Conservation (phyloP, 164 flowering plant species). For the Berberis thunbergii region DNA sequence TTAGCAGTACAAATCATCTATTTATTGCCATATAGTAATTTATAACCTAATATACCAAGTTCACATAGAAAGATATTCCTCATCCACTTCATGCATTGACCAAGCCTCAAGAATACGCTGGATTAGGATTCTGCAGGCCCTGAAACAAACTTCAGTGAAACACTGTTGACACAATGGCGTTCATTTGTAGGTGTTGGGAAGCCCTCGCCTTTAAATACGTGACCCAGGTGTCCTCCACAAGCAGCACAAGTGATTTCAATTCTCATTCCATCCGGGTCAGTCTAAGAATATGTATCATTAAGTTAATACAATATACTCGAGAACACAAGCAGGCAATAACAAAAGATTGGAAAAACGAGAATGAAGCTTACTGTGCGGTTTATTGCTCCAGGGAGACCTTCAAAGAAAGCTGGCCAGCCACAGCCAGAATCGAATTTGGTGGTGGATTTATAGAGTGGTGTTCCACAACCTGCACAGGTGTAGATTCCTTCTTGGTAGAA, state of each 20-base stretch:
- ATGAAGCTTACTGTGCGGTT: slow-evolving; percentile 44
- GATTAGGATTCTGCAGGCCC: background rate
- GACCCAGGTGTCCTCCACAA: slow-evolving; percentile 80
- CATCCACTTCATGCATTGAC: too few relatives aligned
- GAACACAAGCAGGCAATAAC: background rate
- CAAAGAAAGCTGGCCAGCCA: slow-evolving; percentile 94
- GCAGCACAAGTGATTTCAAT: slow-evolving; percentile 70
- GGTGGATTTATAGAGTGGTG: slow-evolving; percentile 57
- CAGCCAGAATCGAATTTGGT: slow-evolving; percentile 80
- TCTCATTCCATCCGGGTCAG: slow-evolving; percentile 71
- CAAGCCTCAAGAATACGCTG: too few relatives aligned
- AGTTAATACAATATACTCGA: background rate
- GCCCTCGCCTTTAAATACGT: slow-evolving; percentile 79
- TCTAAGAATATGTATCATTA: slow-evolving; percentile 25
- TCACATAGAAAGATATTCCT: too few relatives aligned
- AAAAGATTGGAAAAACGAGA: background rate
- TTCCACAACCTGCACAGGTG: slow-evolving; percentile 68
- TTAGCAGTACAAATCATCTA: too few relatives aligned
- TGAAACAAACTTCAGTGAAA: slow-evolving; percentile 58
- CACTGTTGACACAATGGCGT: slow-evolving; percentile 81
- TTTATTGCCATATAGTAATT: too few relatives aligned
- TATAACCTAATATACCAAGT: too few relatives aligned
- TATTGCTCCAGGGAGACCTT: slow-evolving; percentile 81
- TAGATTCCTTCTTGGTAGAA: slow-evolving; percentile 56
- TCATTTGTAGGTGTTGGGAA: slow-evolving; percentile 59